These are phyloP conservation scores for Fusarium odoratissimum DNA, from an alignment of 2,329 filamentous ascomycete genomes.

Conservation along the genomic window DNA sequence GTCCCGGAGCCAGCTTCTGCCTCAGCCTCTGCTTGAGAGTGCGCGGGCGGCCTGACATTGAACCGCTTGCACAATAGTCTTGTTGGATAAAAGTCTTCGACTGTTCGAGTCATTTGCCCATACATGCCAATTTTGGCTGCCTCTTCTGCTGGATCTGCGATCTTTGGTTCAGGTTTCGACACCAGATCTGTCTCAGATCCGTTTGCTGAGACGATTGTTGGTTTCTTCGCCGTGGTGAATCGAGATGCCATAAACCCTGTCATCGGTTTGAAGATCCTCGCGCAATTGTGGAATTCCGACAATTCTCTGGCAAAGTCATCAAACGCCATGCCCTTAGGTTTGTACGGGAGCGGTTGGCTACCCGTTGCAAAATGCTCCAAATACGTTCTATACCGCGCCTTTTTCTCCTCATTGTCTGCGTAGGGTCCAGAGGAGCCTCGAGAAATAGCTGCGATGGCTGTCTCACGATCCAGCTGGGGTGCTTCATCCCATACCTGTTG, in stretches of 20 bases:
- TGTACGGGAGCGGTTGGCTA: slow-evolving; percentile 62
- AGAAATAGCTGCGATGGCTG: slow-evolving; percentile 75
- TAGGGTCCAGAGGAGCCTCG: slow-evolving; percentile 79
- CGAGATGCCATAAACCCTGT: slow-evolving; percentile 92
- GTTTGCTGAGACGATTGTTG: slow-evolving; percentile 46
- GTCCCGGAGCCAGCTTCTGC: slow-evolving; percentile 46
- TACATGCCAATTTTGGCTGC: slow-evolving; percentile 95
- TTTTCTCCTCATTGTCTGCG: slow-evolving; percentile 81
- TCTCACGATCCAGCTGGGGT: slow-evolving; percentile 73
- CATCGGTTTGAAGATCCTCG: slow-evolving; percentile 87
- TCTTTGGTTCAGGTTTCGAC: slow-evolving; percentile 50
- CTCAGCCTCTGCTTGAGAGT: slow-evolving; percentile 67
- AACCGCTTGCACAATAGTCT: slow-evolving; percentile 94
- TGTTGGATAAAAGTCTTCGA: slow-evolving; percentile 80
- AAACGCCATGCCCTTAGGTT: slow-evolving; percentile 58
- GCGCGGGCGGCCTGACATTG: slow-evolving; percentile 81
- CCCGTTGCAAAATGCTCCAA: slow-evolving; percentile 76
- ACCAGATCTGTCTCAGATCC: slow-evolving; percentile 40
- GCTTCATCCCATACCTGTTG: slow-evolving; percentile 69
- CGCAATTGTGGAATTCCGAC: slow-evolving; percentile 75
- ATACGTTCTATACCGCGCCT: slow-evolving; percentile 82
- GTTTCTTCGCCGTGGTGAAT: slow-evolving; percentile 79
- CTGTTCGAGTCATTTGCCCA: slow-evolving; percentile 83
- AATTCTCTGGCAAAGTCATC: slow-evolving; percentile 87
- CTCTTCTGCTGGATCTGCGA: slow-evolving; percentile 79